A percentile compares a stretch with the other conserved stretches of the same genome.
Evolutionary conservation across 148 eudicot genomes (phyloP).

Genomic region (Diospyros lotus): DNA sequence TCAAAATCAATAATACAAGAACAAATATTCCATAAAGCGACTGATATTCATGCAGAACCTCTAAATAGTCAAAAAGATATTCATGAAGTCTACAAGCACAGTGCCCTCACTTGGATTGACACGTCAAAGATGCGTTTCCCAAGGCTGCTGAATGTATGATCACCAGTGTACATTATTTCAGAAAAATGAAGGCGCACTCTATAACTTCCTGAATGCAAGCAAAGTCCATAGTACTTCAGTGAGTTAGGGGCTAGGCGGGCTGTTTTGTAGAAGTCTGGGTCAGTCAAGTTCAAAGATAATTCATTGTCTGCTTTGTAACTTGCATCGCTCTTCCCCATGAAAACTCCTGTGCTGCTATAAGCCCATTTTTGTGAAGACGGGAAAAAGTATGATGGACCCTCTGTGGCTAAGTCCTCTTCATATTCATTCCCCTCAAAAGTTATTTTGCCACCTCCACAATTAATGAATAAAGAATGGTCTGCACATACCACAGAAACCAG

Average conservation of each 20-base stretch:
- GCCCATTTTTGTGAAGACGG: no score
- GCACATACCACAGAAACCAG: no score
- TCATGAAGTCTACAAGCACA: neutral
- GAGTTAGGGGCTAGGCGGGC: constrained; percentile 63
- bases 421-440: no score
- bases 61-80: neutral
- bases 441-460: no score
- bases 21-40: neutral
- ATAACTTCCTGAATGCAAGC: constrained; percentile 46
- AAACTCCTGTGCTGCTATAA: constrained; percentile 1
- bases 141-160: constrained; percentile 34
- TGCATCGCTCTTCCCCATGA: neutral
- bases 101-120: constrained; percentile 50
- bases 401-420: no score
- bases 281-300: neutral
- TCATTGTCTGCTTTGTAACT: neutral
- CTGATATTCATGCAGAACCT: neutral
- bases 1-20: neutral
- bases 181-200: constrained; percentile 64
- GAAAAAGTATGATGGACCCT: no score
- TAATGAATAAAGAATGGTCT: no score
- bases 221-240: constrained; percentile 21
- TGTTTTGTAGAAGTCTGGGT: constrained; percentile 32
- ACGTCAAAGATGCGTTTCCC: constrained; percentile 68
- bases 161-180: constrained; percentile 41